phyloP scores from a whole-genome alignment of 106 monocot genomes.

The Gastrodia elata region DNA sequence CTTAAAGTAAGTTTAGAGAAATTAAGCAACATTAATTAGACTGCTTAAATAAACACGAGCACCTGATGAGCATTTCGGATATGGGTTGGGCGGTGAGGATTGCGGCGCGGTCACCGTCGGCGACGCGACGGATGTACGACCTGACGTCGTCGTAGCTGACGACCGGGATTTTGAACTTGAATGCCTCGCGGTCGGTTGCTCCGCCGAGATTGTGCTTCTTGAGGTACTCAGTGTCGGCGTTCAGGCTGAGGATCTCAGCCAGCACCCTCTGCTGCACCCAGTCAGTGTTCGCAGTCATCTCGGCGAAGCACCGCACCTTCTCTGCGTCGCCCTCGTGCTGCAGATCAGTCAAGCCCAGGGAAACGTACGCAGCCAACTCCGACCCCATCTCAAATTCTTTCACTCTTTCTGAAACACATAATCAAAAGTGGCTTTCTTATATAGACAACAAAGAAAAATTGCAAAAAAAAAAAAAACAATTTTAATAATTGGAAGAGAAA shows the following conservation, averaged over 20 bases:
- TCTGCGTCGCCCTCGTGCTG: too few relatives aligned
- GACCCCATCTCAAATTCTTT: too few relatives aligned
- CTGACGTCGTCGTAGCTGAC: constrained; percentile 17
- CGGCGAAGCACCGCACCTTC: constrained; percentile 9
- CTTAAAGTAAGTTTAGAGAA: too few relatives aligned
- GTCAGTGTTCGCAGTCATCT: constrained; percentile 6
- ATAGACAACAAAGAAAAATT: too few relatives aligned
- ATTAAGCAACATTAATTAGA: too few relatives aligned
- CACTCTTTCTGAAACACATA: too few relatives aligned
- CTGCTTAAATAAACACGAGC: background rate
- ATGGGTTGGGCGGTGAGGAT: constrained; percentile 10
- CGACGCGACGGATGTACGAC: constrained; percentile 15
- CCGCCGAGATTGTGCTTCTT: background rate
- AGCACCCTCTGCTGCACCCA: constrained; percentile 1
- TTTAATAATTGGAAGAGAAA: too few relatives aligned
- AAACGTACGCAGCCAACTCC: too few relatives aligned
- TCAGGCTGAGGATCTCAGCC: constrained; percentile 9
- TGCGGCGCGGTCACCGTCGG: constrained; percentile 10
- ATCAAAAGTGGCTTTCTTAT: too few relatives aligned
- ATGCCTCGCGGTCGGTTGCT: constrained; percentile 1
- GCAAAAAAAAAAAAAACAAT: too few relatives aligned
- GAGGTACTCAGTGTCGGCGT: constrained; percentile 13
- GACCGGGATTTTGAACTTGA: background rate
- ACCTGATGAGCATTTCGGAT: constrained; percentile 10
- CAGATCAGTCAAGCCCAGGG: too few relatives aligned